Percentiles rank a stretch among this genome's conserved stretches.
These are phyloP conservation scores for Spergularia azorica DNA, from an alignment of 179 eudicot genomes.

Conservation along the genomic window DNA sequence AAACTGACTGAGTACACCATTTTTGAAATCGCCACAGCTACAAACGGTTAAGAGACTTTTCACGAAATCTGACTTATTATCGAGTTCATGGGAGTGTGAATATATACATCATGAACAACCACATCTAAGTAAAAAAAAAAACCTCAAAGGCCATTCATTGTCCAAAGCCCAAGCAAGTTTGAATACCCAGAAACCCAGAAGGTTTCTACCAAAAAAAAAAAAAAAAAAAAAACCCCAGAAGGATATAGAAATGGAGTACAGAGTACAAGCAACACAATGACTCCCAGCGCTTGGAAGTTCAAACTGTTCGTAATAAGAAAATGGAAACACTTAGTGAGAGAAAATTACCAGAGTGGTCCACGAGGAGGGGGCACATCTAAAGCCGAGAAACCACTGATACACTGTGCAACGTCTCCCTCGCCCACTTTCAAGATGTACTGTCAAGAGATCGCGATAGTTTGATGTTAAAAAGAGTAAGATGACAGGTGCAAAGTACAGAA, in stretches of 20 bases:
- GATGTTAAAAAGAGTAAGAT: constrained; percentile 7
- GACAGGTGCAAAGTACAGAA: constrained; percentile 11
- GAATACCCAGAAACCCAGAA: not conserved
- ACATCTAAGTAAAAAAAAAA: not conserved
- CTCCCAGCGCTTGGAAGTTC: no score
- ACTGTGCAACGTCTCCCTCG: constrained; percentile 65
- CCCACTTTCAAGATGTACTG: constrained; percentile 90
- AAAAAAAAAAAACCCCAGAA: no score
- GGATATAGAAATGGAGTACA: not conserved
- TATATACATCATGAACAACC: not conserved
- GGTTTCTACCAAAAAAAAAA: no score
- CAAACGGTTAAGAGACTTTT: no score
- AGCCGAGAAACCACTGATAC: constrained; percentile 87
- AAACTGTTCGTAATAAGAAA: not conserved
- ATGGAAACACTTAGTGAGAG: not conserved
- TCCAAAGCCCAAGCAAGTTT: constrained; percentile 1
- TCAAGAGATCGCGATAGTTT: constrained; percentile 11
- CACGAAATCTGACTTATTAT: no score
- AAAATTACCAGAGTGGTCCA: constrained; percentile 86
- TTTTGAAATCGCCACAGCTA: not conserved
- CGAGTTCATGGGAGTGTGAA: no score
- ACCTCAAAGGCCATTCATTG: not conserved
- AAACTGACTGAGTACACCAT: not conserved
- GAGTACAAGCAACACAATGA: no score
- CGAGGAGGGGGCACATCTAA: constrained; percentile 85